Conservation (phyloP, 305 asterid genomes). For the Ilex paraguariensis region DNA sequence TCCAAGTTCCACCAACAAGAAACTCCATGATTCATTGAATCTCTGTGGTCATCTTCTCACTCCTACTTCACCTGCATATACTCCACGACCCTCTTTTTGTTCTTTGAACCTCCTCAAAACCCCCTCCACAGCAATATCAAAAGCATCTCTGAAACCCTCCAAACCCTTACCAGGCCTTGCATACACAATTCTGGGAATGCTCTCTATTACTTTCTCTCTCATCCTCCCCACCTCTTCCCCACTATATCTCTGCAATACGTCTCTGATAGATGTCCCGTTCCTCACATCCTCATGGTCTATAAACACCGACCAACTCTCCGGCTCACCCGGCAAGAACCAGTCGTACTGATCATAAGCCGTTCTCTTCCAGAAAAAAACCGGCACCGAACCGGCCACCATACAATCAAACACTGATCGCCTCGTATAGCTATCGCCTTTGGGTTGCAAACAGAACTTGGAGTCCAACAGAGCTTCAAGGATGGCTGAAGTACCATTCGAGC, state of each 20-base stretch:
- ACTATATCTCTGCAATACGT: conserved; percentile 40
- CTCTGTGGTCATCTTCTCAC: background rate
- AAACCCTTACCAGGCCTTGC: conserved; percentile 37
- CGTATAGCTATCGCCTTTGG: conserved; percentile 67
- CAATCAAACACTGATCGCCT: conserved; percentile 76
- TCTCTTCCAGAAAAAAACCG: conserved; percentile 70
- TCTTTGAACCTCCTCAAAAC: conserved; percentile 39
- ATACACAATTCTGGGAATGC: conserved; percentile 46
- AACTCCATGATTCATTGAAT: no score
- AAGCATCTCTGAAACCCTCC: conserved; percentile 36
- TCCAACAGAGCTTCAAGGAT: conserved; percentile 43
- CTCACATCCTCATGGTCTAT: conserved; percentile 46
- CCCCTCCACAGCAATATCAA: conserved; percentile 52
- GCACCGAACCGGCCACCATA: conserved; percentile 82
- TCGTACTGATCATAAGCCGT: conserved; percentile 61
- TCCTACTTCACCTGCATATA: conserved; percentile 3
- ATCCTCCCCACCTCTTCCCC: conserved; percentile 40
- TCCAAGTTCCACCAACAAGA: no score
- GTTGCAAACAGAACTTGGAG: conserved; percentile 78
- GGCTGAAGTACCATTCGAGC: conserved; percentile 60
- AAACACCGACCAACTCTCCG: conserved; percentile 67
- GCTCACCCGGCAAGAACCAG: conserved; percentile 62
- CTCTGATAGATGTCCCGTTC: conserved; percentile 39
- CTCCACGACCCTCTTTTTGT: conserved; percentile 30
- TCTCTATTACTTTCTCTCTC: conserved; percentile 44